Conservation (phyloP, 495 filamentous ascomycete species). For the Penicillium longicatenatum region DNA sequence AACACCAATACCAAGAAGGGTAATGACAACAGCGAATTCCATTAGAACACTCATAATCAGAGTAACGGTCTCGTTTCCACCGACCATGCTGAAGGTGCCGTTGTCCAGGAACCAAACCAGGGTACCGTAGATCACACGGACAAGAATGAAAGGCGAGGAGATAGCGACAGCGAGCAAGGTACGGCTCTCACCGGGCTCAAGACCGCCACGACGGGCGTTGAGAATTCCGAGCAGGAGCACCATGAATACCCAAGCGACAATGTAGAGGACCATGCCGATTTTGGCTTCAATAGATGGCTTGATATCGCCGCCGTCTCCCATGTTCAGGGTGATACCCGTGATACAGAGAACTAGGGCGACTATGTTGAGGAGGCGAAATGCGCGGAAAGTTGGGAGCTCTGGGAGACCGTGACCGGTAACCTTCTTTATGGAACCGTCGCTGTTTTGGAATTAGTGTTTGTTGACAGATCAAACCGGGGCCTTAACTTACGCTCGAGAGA, state of each 20-base stretch:
- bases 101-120: constrained; percentile 35
- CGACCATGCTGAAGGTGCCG: constrained; percentile 35
- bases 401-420: constrained; percentile 20
- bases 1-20: constrained; percentile 35
- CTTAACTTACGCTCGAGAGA: constrained; percentile 33
- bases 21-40: constrained; percentile 38
- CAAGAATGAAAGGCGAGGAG: constrained; percentile 40
- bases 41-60: constrained; percentile 43
- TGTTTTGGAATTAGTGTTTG: constrained; percentile 9
- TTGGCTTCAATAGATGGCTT: constrained; percentile 25
- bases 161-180: constrained; percentile 37
- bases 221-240: constrained; percentile 25
- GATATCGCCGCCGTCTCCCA: constrained; percentile 15
- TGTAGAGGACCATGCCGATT: constrained; percentile 31
- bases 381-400: constrained; percentile 15
- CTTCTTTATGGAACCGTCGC: constrained; percentile 26
- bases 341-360: constrained; percentile 26
- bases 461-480: not conserved
- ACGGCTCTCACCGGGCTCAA: constrained; percentile 36
- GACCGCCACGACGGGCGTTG: constrained; percentile 7
- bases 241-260: constrained; percentile 28
- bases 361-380: constrained; percentile 26
- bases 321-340: constrained; percentile 25
- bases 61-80: constrained; percentile 35
- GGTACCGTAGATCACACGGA: constrained; percentile 41